Base-by-base conservation (phyloP, 2,329 filamentous ascomycete species). In the Harringtonia aguacate region DNA sequence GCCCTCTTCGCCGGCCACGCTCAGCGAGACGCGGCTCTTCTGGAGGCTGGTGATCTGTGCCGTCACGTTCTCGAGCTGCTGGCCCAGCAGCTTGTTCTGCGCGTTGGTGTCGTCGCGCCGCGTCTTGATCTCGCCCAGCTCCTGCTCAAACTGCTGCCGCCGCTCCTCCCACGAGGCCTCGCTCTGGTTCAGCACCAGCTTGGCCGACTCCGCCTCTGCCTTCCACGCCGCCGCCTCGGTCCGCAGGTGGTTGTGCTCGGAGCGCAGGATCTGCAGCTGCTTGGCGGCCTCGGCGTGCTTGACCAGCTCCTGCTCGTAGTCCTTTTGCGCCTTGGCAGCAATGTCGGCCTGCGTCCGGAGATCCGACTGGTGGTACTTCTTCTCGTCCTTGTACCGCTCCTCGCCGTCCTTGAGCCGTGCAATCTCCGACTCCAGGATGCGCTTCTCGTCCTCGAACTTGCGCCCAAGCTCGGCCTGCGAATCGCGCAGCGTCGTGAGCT, bases 231-330 rank as follows among this genome's bases (percentile, higher is more conserved):
- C 81, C 4, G 87, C 72, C 47, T 94, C 78, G 1, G 84, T 83
- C 64, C 86, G 89, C 48, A 97, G 65, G 53, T 86, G 71, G 56
- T 94, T 92, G 61, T 85, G 77, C 51, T 97, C 87, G 4, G 72
- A 70, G 41, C 92, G 85, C 39, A 95, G 70, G 43, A 73, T 73
- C 53, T 94, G 87, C 14, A 95, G 71, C 30, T 79, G 77, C 63
- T 88, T 89, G 13, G 90, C 86, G n/a, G 90, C 92, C 52, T 95
- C 87, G 2, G 89, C 90, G 63, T 98, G 92, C 66, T 92, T 95
- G 55, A 95, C 77, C 12, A 98, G 73, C 61, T 98, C 92, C 50
- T 81, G 81, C 61, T 98, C 94, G 58, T 98, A 98, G 53, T 92
- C 89, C 58, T 94, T 84, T 59, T 98, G 92, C 4, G 92, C 88